These are phyloP conservation scores for Petasospora rhodanensis DNA, from an alignment of 1,139 yeast genomes.

Conservation along the genomic window DNA sequence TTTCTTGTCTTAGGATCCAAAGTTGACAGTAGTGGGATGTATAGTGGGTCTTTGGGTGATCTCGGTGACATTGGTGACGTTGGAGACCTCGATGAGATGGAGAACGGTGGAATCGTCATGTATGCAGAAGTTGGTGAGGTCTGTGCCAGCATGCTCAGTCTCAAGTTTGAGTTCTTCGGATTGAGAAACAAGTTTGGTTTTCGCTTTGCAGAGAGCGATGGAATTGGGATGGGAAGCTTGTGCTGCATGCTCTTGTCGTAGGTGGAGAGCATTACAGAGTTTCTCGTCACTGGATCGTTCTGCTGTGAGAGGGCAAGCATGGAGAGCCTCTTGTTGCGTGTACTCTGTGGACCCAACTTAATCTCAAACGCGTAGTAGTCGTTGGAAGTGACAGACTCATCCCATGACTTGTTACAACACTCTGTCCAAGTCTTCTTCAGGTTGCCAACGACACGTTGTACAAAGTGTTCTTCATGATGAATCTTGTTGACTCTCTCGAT, in stretches of 20 bases:
- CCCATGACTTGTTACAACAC: slow-evolving; percentile 25
- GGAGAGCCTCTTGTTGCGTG: slow-evolving; percentile 20
- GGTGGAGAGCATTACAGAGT: slow-evolving; percentile 22
- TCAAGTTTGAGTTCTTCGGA: slow-evolving; percentile 23
- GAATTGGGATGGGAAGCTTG: slow-evolving; percentile 22
- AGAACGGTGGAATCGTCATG: slow-evolving; percentile 3
- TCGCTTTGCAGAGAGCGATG: slow-evolving; percentile 6
- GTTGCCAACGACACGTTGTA: slow-evolving; percentile 37
- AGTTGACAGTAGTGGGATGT: slow-evolving; percentile 21
- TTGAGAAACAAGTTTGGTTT: slow-evolving; percentile 20
- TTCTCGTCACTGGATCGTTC: slow-evolving; percentile 22
- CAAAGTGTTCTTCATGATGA: slow-evolving; percentile 30
- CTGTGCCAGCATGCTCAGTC: slow-evolving; percentile 13
- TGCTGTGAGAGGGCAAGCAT: slow-evolving; percentile 21
- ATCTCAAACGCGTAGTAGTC: slow-evolving; percentile 17
- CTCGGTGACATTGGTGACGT: slow-evolving; percentile 4
- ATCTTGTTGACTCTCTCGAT: slow-evolving; percentile 46
- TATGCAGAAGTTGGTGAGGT: slow-evolving; percentile 12
- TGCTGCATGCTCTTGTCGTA: slow-evolving; percentile 21
- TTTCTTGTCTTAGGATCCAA: slow-evolving; percentile 26
- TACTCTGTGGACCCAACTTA: slow-evolving; percentile 32
- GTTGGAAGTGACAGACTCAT: slow-evolving; percentile 16
- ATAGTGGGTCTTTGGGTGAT: slow-evolving; percentile 11
- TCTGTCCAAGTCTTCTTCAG: slow-evolving; percentile 37
- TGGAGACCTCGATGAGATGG: slow-evolving; percentile 8